Evolutionary conservation across 805 yeast species (phyloP), one percentile per base, ranked within the genome.

Genomic region (Suhomyces sp.): DNA sequence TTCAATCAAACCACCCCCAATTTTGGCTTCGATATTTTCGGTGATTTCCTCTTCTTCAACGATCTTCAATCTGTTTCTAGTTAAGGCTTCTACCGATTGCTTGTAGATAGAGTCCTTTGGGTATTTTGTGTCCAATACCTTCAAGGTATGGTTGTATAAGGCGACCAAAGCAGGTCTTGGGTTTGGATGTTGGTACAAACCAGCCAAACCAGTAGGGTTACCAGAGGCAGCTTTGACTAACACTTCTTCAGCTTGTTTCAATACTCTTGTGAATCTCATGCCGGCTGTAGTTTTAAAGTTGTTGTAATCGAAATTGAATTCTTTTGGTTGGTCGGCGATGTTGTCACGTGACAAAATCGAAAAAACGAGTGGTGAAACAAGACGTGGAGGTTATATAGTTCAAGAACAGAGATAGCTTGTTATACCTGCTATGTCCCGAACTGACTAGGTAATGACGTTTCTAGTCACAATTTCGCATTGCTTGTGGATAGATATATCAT

Each of bases 1-100:
- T 72, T 89, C 96, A 56, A 89, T 84, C 61, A 89, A 79, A 1
- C 96, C 96, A 56, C 86, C 83, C 17, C 96, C 96, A 57, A 89
- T 85, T 66, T 82, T 71, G 56, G 76, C 71, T 73, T 89, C 96
- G 59, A 89, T 87, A 56, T 76, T 80, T 60, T 80, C 86, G 41
- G 78, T 70, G 49, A 83, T 80, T 57, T 84, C 89, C 54, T 80
- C 79, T 44, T 69, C 62, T 64, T 87, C 83, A 19, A 88, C 96
- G 47, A 87, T 75, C 43, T 75, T 72, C 65, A 86, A 76, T 65
- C 96, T 82, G 64, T 86, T 77, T 59, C 78, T 79, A 48, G 94
- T 88, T 67, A 89, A 72, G 51, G 82, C 80, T 68, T 85, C 87
- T 5, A 85, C 86, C 1, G 94, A 80, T 62, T 85, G 86, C 68